Percentiles rank a stretch among this genome's conserved stretches.
phyloP scores from a whole-genome alignment of 257 asterid species.

The Solanum sparsipilum region DNA sequence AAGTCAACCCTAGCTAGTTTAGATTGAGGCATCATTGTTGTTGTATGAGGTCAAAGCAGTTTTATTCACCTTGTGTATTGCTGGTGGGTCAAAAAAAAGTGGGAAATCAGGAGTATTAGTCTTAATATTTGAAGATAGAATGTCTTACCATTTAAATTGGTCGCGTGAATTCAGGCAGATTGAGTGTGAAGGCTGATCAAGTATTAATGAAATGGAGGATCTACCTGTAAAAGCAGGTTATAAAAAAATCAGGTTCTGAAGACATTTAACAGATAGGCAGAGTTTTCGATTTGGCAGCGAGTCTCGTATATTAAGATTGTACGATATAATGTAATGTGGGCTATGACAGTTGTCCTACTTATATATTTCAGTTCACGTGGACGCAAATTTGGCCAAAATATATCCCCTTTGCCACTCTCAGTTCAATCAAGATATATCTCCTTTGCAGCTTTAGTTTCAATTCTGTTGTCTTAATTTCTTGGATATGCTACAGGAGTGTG shows the following conservation, averaged over 20 bases:
- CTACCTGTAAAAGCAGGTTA: not conserved
- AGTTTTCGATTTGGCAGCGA: not conserved
- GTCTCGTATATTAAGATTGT: not conserved
- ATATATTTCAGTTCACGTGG: not conserved
- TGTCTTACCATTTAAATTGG: not conserved
- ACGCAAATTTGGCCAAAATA: not conserved
- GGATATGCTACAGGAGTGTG: constrained; percentile 58
- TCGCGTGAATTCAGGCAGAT: not conserved
- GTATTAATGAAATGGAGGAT: not conserved
- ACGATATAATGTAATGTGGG: not conserved
- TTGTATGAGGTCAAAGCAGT: not conserved
- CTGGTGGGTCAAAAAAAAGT: not conserved
- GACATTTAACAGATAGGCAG: not conserved
- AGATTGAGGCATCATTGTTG: not conserved
- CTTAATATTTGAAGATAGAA: not conserved
- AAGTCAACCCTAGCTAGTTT: not conserved
- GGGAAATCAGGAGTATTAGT: not conserved
- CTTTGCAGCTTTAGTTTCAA: not conserved
- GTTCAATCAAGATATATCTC: not conserved
- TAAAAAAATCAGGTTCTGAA: not conserved
- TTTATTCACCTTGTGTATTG: not conserved
- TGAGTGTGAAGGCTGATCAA: not conserved
- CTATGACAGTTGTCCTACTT: not conserved
- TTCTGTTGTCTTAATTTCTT: constrained; percentile 1
- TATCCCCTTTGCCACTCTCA: not conserved